A percentile compares a stretch with the other conserved stretches of the same genome.
Conservation (phyloP, 495 filamentous ascomycete genomes). For the Penicillium chermesinum region DNA sequence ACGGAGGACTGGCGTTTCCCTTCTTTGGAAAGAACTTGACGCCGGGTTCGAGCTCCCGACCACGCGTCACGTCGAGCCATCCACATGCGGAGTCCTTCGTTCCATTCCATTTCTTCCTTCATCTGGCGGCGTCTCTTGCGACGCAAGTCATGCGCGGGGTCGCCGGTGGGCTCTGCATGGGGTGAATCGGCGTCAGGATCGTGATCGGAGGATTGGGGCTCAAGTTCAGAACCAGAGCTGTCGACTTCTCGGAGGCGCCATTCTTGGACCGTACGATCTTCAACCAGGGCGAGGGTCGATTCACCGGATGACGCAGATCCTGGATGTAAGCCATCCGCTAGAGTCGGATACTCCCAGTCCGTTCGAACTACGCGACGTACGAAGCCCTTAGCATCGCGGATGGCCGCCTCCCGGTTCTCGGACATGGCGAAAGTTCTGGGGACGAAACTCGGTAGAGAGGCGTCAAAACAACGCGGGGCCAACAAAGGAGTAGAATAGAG, state of each 20-base stretch:
- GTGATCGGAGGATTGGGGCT: constrained; percentile 29
- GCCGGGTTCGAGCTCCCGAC: constrained; percentile 62
- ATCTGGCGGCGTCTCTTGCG: constrained; percentile 53
- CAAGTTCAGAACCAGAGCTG: constrained; percentile 40
- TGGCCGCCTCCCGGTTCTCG: constrained; percentile 38
- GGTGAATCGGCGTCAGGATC: constrained; percentile 10
- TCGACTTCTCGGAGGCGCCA: constrained; percentile 43
- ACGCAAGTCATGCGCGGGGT: constrained; percentile 44
- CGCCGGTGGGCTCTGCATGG: constrained; percentile 5
- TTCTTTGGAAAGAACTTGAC: constrained; percentile 22
- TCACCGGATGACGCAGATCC: constrained; percentile 19
- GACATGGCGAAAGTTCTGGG: constrained; percentile 12
- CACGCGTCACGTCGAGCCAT: constrained; percentile 73
- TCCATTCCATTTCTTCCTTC: constrained; percentile 77
- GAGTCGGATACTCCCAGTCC: constrained; percentile 38
- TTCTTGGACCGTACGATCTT: constrained; percentile 30
- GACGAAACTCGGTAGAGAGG: not conserved
- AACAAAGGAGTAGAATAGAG: not conserved
- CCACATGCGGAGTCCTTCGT: constrained; percentile 73
- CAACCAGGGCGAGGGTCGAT: constrained; percentile 14
- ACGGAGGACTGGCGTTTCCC: constrained; percentile 10
- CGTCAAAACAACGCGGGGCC: not conserved
- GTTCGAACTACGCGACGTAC: constrained; percentile 39
- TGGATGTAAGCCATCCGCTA: constrained; percentile 19
- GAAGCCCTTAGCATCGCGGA: constrained; percentile 40